These are phyloP conservation scores for Acanthamoeba quina DNA, from an alignment of 208 protist genomes.

Conservation along the genomic window DNA sequence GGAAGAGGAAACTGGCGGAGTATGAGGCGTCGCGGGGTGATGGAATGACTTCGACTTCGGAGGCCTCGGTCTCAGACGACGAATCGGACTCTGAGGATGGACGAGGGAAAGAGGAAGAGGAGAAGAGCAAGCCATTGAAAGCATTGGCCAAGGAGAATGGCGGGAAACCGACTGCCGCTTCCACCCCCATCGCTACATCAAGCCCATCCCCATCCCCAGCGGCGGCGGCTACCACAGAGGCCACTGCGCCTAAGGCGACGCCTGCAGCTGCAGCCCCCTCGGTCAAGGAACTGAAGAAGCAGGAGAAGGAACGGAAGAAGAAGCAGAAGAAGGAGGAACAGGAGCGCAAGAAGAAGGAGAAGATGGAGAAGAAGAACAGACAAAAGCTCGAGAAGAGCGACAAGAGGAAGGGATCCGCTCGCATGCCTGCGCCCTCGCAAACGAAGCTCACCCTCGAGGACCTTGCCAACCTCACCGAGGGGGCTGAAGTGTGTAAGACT, in stretches of 20 bases:
- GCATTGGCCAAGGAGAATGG: constrained; percentile 56
- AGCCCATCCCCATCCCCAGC: neutral
- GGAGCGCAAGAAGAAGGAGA: constrained; percentile 43
- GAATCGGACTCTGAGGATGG: constrained; percentile 10
- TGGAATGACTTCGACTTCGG: constrained; percentile 18
- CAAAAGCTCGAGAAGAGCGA: constrained; percentile 38
- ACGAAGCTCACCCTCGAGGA: constrained; percentile 58
- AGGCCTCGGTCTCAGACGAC: neutral
- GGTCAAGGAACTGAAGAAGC: constrained; percentile 49
- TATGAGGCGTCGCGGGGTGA: constrained; percentile 34
- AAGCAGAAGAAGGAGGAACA: constrained; percentile 32
- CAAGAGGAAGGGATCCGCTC: constrained; percentile 4
- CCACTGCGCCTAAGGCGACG: neutral
- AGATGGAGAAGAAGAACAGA: constrained; percentile 58
- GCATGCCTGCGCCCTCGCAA: neutral
- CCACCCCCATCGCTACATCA: neutral
- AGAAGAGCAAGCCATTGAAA: constrained; percentile 52
- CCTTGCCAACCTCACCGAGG: constrained; percentile 37
- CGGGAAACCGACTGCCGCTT: neutral
- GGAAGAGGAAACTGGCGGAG: constrained; percentile 57
- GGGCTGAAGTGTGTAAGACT: constrained; percentile 53
- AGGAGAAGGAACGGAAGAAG: constrained; percentile 57
- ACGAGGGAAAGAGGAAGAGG: neutral
- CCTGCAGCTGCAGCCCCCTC: neutral
- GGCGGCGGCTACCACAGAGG: neutral